Percentiles rank a stretch among this genome's conserved stretches.
These are phyloP conservation scores for Neonectria faginata DNA, from an alignment of 2,329 filamentous ascomycete species.

Conservation along the genomic window DNA sequence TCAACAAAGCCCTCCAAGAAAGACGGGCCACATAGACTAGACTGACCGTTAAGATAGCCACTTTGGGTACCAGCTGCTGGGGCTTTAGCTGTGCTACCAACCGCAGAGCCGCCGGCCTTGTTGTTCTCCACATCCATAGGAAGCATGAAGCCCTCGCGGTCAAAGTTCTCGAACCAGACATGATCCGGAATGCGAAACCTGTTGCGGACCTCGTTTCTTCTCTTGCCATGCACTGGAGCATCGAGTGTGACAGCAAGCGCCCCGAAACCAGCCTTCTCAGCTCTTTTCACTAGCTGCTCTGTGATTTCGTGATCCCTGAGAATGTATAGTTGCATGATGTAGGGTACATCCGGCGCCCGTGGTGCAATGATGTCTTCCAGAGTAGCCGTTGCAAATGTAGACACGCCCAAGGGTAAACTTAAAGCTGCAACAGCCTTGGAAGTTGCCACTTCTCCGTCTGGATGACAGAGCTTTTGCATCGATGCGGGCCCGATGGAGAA, in stretches of 20 bases:
- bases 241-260: constrained; percentile 22
- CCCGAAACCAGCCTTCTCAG: constrained; percentile 14
- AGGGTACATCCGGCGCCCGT: not conserved
- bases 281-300: constrained; percentile 20
- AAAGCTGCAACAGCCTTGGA: constrained; percentile 23
- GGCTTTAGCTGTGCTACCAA: not conserved
- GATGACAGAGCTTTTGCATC: constrained; percentile 25
- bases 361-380: constrained; percentile 21
- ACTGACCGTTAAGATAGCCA: constrained; percentile 21
- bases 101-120: constrained; percentile 9
- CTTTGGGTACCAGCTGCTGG: constrained; percentile 6
- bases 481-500: constrained; percentile 27
- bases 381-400: constrained; percentile 23
- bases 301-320: constrained; percentile 20
- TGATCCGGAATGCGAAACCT: constrained; percentile 21
- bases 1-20: not conserved
- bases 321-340: constrained; percentile 24
- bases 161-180: constrained; percentile 29
- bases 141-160: constrained; percentile 26
- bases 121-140: constrained; percentile 28
- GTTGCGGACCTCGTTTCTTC: constrained; percentile 27
- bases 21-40: not conserved
- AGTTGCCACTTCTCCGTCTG: constrained; percentile 21
- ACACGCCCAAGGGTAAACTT: constrained; percentile 16
- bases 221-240: constrained; percentile 23